Evolutionary conservation across 1,139 yeast genomes (phyloP).

Genomic region (Petasospora rhodanensis): DNA sequence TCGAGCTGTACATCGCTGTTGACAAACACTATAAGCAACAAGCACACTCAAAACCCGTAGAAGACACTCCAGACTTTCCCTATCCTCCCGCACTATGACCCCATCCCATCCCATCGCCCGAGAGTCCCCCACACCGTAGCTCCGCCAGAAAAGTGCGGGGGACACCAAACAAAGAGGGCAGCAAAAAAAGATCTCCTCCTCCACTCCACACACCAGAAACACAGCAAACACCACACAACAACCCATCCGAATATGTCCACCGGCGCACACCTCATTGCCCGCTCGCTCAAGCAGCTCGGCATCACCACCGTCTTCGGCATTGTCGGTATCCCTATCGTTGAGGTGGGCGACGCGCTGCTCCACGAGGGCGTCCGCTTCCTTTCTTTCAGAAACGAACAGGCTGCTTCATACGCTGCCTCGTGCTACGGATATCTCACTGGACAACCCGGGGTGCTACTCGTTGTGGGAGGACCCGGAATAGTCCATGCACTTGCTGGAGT

Average conservation of each 20-base stretch:
- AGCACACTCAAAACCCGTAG: no score
- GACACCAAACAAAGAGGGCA: no score
- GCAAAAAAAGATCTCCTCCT: no score
- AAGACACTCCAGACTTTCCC: no score
- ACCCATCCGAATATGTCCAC: constrained; percentile 9
- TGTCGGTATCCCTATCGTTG: constrained; percentile 69
- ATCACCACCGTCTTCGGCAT: constrained; percentile 56
- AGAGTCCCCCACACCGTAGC: no score
- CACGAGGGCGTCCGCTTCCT: constrained; percentile 48
- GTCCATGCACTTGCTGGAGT: constrained; percentile 62
- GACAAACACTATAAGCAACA: no score
- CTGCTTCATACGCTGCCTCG: constrained; percentile 69
- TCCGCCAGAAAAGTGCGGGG: no score
- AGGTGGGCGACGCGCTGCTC: constrained; percentile 53
- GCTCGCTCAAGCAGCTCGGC: constrained; percentile 41
- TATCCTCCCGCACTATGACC: no score
- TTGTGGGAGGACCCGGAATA: constrained; percentile 70
- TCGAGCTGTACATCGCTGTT: no score
- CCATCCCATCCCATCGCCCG: no score
- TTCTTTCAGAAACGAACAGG: constrained; percentile 60
- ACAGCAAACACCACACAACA: no score
- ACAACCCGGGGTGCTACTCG: constrained; percentile 57
- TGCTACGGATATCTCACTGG: constrained; percentile 60
- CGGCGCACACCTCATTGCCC: constrained; percentile 35
- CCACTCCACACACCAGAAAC: no score